Conservation (phyloP, 768 basidiomycete species). For the Scleroderma citrinum region DNA sequence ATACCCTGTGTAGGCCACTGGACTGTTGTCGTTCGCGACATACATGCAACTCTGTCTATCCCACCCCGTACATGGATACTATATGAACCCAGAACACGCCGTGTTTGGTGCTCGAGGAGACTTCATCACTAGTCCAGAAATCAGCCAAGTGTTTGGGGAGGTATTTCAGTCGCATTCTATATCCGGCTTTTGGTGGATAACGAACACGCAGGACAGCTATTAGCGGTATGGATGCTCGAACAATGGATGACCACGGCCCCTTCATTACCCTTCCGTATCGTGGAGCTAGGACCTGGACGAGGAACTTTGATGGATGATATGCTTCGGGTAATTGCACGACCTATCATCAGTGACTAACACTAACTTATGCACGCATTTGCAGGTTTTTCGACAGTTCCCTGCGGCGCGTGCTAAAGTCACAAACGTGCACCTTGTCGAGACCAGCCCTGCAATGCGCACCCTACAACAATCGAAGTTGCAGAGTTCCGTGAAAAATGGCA, state of each 20-base stretch:
- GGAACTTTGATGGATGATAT: conserved; percentile 92
- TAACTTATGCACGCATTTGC: too few relatives aligned
- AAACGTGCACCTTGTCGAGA: conserved; percentile 77
- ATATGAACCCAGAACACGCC: conserved; percentile 65
- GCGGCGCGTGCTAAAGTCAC: conserved; percentile 29
- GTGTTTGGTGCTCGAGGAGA: conserved; percentile 88
- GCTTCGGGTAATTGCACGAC: conserved; percentile 49
- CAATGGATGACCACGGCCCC: conserved; percentile 59
- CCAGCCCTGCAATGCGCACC: conserved; percentile 57
- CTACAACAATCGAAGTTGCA: conserved; percentile 54
- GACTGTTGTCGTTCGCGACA: conserved; percentile 79
- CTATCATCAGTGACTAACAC: too few relatives aligned
- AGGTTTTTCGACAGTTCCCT: conserved; percentile 52
- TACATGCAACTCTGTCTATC: conserved; percentile 92
- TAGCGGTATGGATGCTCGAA: conserved; percentile 81
- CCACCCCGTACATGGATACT: conserved; percentile 91
- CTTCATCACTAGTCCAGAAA: conserved; percentile 96
- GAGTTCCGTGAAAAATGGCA: conserved; percentile 19
- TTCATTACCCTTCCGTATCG: conserved; percentile 52
- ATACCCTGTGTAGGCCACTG: conserved; percentile 55
- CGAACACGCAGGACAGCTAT: conserved; percentile 52
- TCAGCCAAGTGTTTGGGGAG: conserved; percentile 95
- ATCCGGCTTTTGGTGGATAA: conserved; percentile 25
- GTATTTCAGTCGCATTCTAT: conserved; percentile 38
- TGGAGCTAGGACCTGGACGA: conserved; percentile 92